Conservation (phyloP, 345 rosid genomes). For the Melastoma malabathricum region DNA sequence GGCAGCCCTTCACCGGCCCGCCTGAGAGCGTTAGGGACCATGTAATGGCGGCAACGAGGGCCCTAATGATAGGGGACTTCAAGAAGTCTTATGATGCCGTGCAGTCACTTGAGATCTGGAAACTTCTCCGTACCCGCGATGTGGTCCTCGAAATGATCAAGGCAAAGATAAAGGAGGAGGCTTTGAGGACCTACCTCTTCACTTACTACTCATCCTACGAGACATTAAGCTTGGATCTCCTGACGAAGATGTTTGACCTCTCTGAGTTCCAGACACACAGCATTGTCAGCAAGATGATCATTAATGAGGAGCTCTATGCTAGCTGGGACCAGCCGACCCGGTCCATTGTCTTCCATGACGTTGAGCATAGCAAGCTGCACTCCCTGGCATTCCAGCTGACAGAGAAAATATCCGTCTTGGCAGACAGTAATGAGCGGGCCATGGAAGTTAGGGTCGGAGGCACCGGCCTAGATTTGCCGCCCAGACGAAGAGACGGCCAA, state of each 20-base stretch:
- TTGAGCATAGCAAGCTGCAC: constrained; percentile 56
- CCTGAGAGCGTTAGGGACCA: constrained; percentile 88
- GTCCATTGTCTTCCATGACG: constrained; percentile 62
- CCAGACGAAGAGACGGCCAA: constrained; percentile 57
- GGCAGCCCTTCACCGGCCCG: constrained; percentile 75
- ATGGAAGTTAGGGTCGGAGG: constrained; percentile 58
- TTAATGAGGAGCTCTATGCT: constrained; percentile 61
- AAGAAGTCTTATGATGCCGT: constrained; percentile 46
- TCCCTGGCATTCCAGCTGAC: constrained; percentile 66
- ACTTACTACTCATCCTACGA: constrained; percentile 48
- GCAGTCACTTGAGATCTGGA: constrained; percentile 73
- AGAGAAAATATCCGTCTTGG: constrained; percentile 53
- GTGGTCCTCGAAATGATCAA: constrained; percentile 54
- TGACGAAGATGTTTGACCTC: constrained; percentile 67
- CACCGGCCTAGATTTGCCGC: constrained; percentile 47
- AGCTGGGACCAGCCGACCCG: constrained; percentile 82
- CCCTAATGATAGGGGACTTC: constrained; percentile 66
- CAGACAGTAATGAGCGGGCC: constrained; percentile 76
- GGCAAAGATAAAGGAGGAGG: constrained; percentile 77
- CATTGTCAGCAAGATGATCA: constrained; percentile 79
- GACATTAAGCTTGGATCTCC: constrained; percentile 53
- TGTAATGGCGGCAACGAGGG: constrained; percentile 77
- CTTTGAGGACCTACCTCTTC: constrained; percentile 63
- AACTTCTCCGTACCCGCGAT: constrained; percentile 45
- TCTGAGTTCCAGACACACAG: constrained; percentile 44